Conservation (phyloP, 1,139 yeast genomes). For the Scheffersomyces parashehatae region DNA sequence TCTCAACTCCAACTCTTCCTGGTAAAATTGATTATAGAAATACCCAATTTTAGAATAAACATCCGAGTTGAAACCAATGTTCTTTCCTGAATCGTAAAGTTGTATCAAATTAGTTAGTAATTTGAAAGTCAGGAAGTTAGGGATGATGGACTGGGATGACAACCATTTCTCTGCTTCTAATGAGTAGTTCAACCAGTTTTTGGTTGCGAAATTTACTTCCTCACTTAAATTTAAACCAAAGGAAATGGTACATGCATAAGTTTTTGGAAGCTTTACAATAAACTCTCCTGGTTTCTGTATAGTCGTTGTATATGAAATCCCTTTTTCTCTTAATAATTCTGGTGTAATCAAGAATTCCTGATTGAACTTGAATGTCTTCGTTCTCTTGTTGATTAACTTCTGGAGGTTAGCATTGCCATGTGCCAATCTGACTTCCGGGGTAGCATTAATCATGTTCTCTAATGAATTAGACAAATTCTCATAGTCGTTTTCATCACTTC, state of each 20-base stretch:
- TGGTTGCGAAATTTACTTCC: conserved; percentile 55
- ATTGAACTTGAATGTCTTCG: conserved; percentile 19
- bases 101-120: conserved; percentile 50
- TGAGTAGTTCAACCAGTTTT: conserved; percentile 56
- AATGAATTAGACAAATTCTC: conserved; percentile 30
- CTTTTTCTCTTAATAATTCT: conserved; percentile 40
- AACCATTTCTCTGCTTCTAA: conserved; percentile 55
- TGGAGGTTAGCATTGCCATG: conserved; percentile 29
- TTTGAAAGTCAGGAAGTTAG: conserved; percentile 51
- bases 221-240: conserved; percentile 59
- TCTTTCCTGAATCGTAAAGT: conserved; percentile 34
- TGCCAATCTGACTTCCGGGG: conserved; percentile 22
- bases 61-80: conserved; percentile 28
- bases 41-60: conserved; percentile 31
- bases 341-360: conserved; percentile 53
- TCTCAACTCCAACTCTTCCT: conserved; percentile 45
- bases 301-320: conserved; percentile 47
- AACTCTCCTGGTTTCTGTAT: conserved; percentile 63
- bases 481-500: conserved; percentile 19
- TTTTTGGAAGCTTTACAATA: conserved; percentile 56
- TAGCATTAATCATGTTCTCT: conserved; percentile 31
- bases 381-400: conserved; percentile 19
- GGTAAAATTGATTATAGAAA: conserved; percentile 29
- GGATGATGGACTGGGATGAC: conserved; percentile 47
- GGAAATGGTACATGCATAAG: conserved; percentile 51